Evolutionary conservation across 139 green algal genomes (phyloP).

Genomic region (Chlamydomonas sphaeroides): DNA sequence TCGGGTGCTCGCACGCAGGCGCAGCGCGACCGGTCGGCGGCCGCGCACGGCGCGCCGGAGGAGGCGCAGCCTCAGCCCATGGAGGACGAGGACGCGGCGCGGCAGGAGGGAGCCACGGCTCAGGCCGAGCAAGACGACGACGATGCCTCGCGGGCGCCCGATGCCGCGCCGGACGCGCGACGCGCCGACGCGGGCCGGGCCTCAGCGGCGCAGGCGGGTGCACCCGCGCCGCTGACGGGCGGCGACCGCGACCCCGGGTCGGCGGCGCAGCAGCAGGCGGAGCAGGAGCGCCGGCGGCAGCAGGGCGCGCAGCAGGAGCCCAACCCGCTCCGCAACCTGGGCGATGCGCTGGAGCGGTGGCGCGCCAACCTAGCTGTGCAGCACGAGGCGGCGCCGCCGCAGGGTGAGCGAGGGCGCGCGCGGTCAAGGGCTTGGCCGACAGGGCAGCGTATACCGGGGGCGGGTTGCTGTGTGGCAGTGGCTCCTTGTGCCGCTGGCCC

Average conservation of each 20-base stretch:
- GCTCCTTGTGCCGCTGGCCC: no score
- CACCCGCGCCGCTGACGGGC: slow-evolving; percentile 27
- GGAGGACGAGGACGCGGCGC: slow-evolving; percentile 19
- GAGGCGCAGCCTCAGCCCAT: slow-evolving; percentile 40
- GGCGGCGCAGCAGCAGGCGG: slow-evolving; percentile 44
- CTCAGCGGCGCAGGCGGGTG: slow-evolving; percentile 13
- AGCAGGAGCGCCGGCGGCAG: slow-evolving; percentile 19
- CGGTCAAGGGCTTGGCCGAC: no score
- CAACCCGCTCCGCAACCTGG: slow-evolving; percentile 80
- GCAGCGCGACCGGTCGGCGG: not conserved
- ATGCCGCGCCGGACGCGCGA: slow-evolving; percentile 35
- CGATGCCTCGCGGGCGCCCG: slow-evolving; percentile 13
- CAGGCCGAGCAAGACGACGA: slow-evolving; percentile 30
- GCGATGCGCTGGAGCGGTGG: slow-evolving; percentile 85
- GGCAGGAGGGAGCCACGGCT: not conserved
- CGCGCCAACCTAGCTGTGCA: slow-evolving; percentile 70
- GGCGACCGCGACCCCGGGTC: slow-evolving; percentile 24
- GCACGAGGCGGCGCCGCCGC: slow-evolving; percentile 59
- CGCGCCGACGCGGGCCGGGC: slow-evolving; percentile 48
- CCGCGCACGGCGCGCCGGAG: slow-evolving; percentile 35
- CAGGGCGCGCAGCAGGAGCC: slow-evolving; percentile 61
- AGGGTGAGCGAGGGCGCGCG: no score
- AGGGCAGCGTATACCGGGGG: no score
- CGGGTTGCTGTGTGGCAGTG: no score
- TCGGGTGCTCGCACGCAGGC: slow-evolving; percentile 48